Evolutionary conservation across 257 asterid genomes (phyloP).

Genomic region (Petunia secreta): DNA sequence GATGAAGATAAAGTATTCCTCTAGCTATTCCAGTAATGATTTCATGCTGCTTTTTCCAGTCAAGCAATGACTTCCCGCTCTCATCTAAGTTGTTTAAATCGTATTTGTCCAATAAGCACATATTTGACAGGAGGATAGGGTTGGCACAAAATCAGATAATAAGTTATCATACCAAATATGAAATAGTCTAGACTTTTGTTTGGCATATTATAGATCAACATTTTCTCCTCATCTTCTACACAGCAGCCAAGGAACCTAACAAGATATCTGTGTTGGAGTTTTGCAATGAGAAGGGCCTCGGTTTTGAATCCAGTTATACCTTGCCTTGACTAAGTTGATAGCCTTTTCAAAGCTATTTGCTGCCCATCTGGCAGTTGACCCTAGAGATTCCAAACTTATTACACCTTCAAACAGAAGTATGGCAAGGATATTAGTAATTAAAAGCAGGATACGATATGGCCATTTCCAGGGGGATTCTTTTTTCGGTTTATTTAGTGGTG

Average conservation of each 20-base stretch:
- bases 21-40: conserved; percentile 40
- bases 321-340: conserved; percentile 40
- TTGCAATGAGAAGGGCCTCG: conserved; percentile 43
- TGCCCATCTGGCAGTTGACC: conserved; percentile 36
- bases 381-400: conserved; percentile 4
- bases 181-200: conserved; percentile 41
- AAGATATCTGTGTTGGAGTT: conserved; percentile 43
- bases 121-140: background rate
- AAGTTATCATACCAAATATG: conserved; percentile 37
- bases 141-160: too few species aligned
- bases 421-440: background rate
- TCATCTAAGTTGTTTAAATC: background rate
- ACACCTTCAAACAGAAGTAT: background rate
- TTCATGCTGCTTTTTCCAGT: conserved; percentile 37
- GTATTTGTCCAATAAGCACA: background rate
- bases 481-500: background rate
- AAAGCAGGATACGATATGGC: background rate
- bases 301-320: conserved; percentile 40
- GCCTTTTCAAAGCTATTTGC: conserved; percentile 40
- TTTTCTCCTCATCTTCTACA: conserved; percentile 40
- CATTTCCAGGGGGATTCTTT: background rate
- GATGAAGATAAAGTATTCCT: conserved; percentile 44
- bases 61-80: conserved; percentile 20
- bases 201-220: conserved; percentile 42
- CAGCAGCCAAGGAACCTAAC: conserved; percentile 47